phyloP scores from a whole-genome alignment of 208 protist species.

The Trichomonas gallinae region DNA sequence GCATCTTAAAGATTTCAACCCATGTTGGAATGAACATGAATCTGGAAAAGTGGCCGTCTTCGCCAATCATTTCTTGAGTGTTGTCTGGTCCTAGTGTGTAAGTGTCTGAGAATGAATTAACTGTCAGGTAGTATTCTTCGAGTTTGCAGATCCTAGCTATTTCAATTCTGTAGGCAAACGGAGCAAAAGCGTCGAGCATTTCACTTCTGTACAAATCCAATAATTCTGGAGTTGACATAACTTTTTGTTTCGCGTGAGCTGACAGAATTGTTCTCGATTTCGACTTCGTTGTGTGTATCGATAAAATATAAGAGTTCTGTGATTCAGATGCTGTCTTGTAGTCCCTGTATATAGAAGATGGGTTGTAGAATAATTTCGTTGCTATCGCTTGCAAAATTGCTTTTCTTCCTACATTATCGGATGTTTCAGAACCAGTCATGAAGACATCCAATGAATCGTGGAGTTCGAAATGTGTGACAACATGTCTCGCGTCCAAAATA shows the following conservation, averaged over 20 bases:
- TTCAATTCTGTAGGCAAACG: background rate
- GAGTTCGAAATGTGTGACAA: background rate
- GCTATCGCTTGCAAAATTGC: background rate
- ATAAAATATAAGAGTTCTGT: background rate
- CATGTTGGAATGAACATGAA: background rate
- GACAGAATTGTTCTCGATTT: background rate
- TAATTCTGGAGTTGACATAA: background rate
- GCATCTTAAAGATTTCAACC: background rate
- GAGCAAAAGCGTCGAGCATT: background rate
- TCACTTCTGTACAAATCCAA: background rate
- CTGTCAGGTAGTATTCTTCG: background rate
- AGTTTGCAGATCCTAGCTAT: background rate
- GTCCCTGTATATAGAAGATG: background rate
- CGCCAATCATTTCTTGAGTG: background rate
- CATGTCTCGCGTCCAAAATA: background rate
- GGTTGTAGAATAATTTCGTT: background rate
- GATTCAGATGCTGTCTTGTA: background rate
- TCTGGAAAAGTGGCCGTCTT: background rate
- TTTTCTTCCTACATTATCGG: background rate
- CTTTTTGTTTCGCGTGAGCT: background rate
- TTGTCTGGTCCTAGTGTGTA: background rate
- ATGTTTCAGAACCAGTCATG: background rate
- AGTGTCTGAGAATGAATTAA: background rate
- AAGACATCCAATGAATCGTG: background rate
- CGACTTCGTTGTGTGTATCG: background rate